These are phyloP conservation scores for Prunus mongolica DNA, from an alignment of 306 rosid species.

Conservation along the genomic window DNA sequence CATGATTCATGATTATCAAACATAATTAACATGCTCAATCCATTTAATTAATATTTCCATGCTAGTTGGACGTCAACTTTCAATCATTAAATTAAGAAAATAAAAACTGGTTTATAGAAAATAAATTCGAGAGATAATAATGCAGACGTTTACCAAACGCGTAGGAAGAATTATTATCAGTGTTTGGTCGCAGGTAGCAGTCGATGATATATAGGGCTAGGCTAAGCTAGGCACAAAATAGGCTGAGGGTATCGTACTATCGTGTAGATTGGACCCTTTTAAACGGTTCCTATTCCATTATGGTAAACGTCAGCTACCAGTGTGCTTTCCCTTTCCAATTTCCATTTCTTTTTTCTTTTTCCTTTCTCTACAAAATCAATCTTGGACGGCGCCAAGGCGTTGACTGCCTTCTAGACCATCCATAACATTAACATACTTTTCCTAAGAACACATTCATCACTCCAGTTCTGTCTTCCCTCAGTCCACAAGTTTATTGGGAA, in stretches of 20 bases:
- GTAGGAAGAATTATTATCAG: slow-evolving; percentile 9
- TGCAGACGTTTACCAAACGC: not conserved
- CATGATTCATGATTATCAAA: too few species aligned
- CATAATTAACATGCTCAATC: too few species aligned
- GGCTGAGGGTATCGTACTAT: not conserved
- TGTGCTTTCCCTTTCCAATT: not conserved
- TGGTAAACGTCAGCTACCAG: slow-evolving; percentile 6
- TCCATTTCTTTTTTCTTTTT: too few species aligned
- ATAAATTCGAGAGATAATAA: not conserved
- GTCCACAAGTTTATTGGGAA: not conserved
- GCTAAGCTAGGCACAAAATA: not conserved
- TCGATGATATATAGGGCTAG: not conserved
- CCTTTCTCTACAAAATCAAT: not conserved
- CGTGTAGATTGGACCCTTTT: not conserved
- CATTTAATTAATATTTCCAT: too few species aligned
- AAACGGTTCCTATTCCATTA: not conserved
- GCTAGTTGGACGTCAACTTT: too few species aligned
- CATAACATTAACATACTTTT: not conserved
- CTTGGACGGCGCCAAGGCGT: not conserved
- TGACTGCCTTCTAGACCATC: not conserved
- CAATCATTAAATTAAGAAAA: not conserved
- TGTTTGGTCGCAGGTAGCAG: slow-evolving; percentile 25
- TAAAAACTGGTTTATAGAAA: not conserved
- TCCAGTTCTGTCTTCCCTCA: not conserved
- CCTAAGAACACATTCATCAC: not conserved